Conservation (phyloP, 1,139 yeast species). For the Tardiomyces digboiensis region DNA sequence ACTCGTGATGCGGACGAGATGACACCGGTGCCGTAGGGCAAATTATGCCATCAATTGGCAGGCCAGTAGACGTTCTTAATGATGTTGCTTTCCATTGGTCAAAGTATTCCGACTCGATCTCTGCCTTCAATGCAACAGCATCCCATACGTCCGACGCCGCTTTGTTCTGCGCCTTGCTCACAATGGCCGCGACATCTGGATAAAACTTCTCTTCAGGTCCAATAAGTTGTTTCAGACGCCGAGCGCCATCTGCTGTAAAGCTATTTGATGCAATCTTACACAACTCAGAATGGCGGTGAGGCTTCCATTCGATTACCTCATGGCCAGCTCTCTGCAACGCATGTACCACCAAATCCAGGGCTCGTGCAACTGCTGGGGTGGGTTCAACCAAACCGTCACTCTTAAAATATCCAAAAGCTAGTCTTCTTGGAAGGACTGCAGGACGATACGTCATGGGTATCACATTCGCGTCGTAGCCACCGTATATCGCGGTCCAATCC, state of each 20-base stretch:
- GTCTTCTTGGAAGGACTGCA: conserved; percentile 32
- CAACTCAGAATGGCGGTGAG: conserved; percentile 32
- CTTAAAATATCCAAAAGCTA: conserved; percentile 37
- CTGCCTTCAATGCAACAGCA: conserved; percentile 27
- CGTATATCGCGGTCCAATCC: conserved; percentile 61
- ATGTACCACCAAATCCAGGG: conserved; percentile 36
- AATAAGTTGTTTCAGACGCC: conserved; percentile 22
- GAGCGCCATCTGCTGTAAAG: conserved; percentile 30
- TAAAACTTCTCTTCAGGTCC: conserved; percentile 29
- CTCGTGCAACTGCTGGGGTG: conserved; percentile 57
- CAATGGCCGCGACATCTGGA: conserved; percentile 28
- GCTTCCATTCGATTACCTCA: conserved; percentile 48
- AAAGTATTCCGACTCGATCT: conserved; percentile 16
- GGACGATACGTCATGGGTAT: conserved; percentile 56
- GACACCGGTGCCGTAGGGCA: conserved; percentile 25
- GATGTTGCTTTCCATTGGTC: conserved; percentile 32
- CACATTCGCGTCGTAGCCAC: conserved; percentile 43
- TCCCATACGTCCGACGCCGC: conserved; percentile 32
- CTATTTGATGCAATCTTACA: conserved; percentile 25
- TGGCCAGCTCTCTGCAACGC: conserved; percentile 46
- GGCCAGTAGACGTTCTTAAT: conserved; percentile 26
- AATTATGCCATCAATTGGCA: conserved; percentile 30
- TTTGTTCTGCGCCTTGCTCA: conserved; percentile 23
- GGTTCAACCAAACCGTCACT: conserved; percentile 41
- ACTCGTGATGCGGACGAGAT: conserved; percentile 30